A percentile compares a stretch with the other conserved stretches of the same genome.
Evolutionary conservation across 108 stramenopile genomes (phyloP).

Genomic region (Pseudonitzschia delicatissima): DNA sequence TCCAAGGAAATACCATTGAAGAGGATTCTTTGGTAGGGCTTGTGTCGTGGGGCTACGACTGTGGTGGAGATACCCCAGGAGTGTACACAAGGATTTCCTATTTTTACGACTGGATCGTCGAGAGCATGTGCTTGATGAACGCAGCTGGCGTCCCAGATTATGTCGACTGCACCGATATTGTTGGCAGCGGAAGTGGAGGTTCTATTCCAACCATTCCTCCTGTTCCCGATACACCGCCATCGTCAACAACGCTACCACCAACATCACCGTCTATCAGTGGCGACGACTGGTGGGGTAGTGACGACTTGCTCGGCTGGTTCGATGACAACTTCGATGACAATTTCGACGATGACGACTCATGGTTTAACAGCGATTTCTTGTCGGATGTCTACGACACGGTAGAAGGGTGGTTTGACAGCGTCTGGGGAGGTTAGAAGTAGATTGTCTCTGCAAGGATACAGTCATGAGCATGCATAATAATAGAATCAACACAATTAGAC

Average conservation of each 20-base stretch:
- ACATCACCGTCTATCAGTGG: too few species aligned
- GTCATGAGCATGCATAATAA: too few species aligned
- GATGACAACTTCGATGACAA: too few species aligned
- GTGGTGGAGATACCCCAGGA: slow-evolving; percentile 41
- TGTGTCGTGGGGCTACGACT: slow-evolving; percentile 30
- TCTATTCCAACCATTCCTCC: background rate
- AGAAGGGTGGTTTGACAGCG: too few species aligned
- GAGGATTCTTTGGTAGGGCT: slow-evolving; percentile 2
- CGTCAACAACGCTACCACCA: background rate
- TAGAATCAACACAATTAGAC: too few species aligned
- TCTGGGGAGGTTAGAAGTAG: too few species aligned
- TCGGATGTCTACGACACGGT: too few species aligned
- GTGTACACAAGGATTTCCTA: slow-evolving; percentile 53
- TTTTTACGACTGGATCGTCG: slow-evolving; percentile 59
- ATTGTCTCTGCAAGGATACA: too few species aligned
- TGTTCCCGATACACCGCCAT: background rate
- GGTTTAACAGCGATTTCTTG: too few species aligned
- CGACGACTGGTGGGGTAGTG: too few species aligned
- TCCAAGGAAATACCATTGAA: slow-evolving; percentile 9
- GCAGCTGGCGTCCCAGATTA: slow-evolving; percentile 1
- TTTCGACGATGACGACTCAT: too few species aligned
- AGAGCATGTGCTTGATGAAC: slow-evolving; percentile 40
- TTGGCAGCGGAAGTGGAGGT: background rate
- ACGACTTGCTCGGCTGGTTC: too few species aligned
- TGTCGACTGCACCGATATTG: background rate